phyloP scores from a whole-genome alignment of 73 alveolate species.

The Tetrahymena elliotti region DNA sequence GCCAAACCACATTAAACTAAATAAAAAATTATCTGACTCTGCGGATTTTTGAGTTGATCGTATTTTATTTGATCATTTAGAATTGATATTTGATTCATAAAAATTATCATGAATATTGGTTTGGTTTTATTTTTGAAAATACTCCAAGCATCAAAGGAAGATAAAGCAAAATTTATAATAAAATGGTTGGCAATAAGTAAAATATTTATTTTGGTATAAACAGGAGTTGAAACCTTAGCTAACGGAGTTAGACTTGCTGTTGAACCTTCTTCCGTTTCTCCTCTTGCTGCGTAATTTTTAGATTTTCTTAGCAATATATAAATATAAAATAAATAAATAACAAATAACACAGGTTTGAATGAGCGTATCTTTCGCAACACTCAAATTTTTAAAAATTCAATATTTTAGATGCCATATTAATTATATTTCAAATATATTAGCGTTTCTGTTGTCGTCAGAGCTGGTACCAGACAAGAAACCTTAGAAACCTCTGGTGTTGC shows the following conservation, averaged over 20 bases:
- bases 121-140: background rate
- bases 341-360: background rate
- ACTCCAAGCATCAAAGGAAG: background rate
- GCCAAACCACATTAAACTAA: background rate
- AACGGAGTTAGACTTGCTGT: background rate
- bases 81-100: background rate
- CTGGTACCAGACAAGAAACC: slow-evolving; percentile 80
- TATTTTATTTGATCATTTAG: background rate
- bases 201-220: background rate
- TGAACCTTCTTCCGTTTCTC: background rate
- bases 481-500: slow-evolving; percentile 60
- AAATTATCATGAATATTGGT: background rate
- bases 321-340: too few species aligned
- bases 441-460: slow-evolving; percentile 54
- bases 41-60: background rate
- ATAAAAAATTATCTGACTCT: background rate
- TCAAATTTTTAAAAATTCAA: background rate
- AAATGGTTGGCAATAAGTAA: background rate
- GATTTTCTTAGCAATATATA: background rate
- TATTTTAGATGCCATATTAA: slow-evolving; percentile 4
- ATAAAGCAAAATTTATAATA: background rate
- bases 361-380: background rate
- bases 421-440: slow-evolving; percentile 13
- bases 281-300: background rate
- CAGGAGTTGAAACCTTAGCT: slow-evolving; percentile 1